Conservation (phyloP, 257 asterid species). For the Orobanche coerulescens region DNA sequence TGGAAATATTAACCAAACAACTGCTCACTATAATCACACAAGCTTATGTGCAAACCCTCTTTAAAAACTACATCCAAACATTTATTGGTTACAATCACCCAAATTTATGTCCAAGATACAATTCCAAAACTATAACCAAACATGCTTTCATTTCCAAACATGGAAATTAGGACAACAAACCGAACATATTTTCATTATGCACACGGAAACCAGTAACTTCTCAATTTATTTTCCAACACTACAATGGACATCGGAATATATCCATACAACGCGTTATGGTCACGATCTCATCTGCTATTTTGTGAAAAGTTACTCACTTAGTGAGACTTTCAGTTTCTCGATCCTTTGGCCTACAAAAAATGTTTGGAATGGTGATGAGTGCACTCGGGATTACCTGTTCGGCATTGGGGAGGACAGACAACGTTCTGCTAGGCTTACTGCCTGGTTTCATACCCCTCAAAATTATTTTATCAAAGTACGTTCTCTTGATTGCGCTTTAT, state of each 20-base stretch:
- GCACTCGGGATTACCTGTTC: constrained; percentile 78
- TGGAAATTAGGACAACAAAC: neutral
- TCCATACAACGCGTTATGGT: neutral
- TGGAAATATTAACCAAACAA: too few relatives aligned
- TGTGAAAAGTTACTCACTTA: constrained; percentile 18
- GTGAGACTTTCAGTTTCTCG: constrained; percentile 55
- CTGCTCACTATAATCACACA: too few relatives aligned
- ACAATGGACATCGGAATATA: neutral
- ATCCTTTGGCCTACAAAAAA: constrained; percentile 73
- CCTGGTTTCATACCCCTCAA: constrained; percentile 93
- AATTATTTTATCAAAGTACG: constrained; percentile 72
- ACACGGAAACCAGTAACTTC: neutral
- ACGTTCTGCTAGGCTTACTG: constrained; percentile 94
- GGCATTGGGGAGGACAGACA: constrained; percentile 92
- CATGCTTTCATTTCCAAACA: neutral
- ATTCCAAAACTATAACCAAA: neutral
- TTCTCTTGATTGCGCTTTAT: constrained; percentile 15
- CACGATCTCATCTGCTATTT: constrained; percentile 4
- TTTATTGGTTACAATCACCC: neutral
- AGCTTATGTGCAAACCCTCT: too few relatives aligned
- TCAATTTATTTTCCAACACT: neutral
- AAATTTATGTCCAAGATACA: neutral
- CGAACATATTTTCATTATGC: neutral
- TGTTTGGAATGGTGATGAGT: constrained; percentile 63
- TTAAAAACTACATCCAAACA: neutral